A percentile compares a stretch with the other conserved stretches of the same genome.
phyloP scores from a whole-genome alignment of 768 basidiomycete genomes.

The Phylloporus arenicola region DNA sequence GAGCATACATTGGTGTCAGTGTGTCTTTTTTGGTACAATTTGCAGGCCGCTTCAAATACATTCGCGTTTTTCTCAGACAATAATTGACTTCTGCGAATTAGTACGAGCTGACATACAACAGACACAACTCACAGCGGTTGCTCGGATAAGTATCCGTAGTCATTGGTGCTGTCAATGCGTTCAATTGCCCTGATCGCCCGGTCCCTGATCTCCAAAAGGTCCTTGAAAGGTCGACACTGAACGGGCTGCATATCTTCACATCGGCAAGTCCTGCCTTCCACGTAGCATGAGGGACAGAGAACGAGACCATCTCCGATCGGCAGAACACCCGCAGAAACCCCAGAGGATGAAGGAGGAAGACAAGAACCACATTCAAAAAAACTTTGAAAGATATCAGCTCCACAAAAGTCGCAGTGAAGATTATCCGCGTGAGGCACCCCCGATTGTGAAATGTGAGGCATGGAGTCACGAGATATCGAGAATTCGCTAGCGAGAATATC shows the following conservation, averaged over 20 bases:
- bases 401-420: constrained; percentile 72
- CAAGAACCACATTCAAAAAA: constrained; percentile 68
- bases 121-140: constrained; percentile 19
- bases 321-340: constrained; percentile 9
- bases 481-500: constrained; percentile 41
- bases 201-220: constrained; percentile 42
- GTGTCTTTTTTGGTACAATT: constrained; percentile 18
- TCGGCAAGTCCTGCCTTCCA: constrained; percentile 68
- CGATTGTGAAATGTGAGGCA: constrained; percentile 29
- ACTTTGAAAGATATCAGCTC: constrained; percentile 74
- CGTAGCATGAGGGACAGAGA: constrained; percentile 69
- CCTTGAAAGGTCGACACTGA: constrained; percentile 49
- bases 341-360: constrained; percentile 19
- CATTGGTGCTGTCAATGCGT: constrained; percentile 6
- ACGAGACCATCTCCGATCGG: constrained; percentile 41
- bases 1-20: constrained; percentile 10
- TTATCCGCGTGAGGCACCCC: constrained; percentile 19
- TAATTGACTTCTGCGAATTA: constrained; percentile 19
- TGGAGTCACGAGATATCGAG: constrained; percentile 35
- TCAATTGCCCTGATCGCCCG: constrained; percentile 30
- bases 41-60: constrained; percentile 32
- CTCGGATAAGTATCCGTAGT: constrained; percentile 12
- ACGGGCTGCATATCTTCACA: constrained; percentile 58
- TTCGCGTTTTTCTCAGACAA: constrained; percentile 21
- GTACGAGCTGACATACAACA: neutral